Evolutionary conservation across 2,329 filamentous ascomycete species (phyloP).

Genomic region (Calonectria pseudoturangicola): DNA sequence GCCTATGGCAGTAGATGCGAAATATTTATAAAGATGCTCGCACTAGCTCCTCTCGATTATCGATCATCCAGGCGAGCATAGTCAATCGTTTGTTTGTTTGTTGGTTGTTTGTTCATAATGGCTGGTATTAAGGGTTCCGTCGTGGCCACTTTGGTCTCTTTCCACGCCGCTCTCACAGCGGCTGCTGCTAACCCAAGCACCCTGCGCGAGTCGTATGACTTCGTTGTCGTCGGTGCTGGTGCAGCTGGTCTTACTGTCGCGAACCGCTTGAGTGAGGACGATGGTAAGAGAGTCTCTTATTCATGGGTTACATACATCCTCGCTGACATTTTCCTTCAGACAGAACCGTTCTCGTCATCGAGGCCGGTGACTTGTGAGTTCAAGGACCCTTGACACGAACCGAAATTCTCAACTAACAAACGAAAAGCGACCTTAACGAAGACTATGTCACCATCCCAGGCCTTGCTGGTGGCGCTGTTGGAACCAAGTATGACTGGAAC

Average conservation of each 20-base stretch:
- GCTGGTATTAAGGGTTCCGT: slow-evolving; percentile 18
- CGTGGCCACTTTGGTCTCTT: slow-evolving; percentile 2
- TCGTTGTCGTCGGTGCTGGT: slow-evolving; percentile 7
- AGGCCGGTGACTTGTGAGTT: slow-evolving; percentile 23
- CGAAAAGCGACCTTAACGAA: slow-evolving; percentile 46
- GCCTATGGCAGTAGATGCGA: not conserved
- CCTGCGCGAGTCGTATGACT: slow-evolving; percentile 15
- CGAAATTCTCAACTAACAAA: not conserved
- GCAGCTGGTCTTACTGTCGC: slow-evolving; percentile 4
- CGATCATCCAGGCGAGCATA: not conserved
- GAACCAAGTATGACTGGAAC: slow-evolving; percentile 53
- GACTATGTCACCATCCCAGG: slow-evolving; percentile 49
- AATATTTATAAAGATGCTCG: slow-evolving; percentile 1
- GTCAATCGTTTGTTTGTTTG: slow-evolving; percentile 1
- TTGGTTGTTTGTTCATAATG: slow-evolving; percentile 8
- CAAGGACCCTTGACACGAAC: not conserved
- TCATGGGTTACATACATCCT: not conserved
- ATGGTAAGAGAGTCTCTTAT: not conserved
- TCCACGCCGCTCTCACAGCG: not conserved
- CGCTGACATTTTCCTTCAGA: not conserved
- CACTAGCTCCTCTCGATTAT: not conserved
- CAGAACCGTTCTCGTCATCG: slow-evolving; percentile 11
- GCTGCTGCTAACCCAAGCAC: not conserved
- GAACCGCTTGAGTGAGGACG: slow-evolving; percentile 7
- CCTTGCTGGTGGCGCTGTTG: slow-evolving; percentile 48